phyloP scores from a whole-genome alignment of 2,329 filamentous ascomycete species.

The Colletotrichum cordylinicola region DNA sequence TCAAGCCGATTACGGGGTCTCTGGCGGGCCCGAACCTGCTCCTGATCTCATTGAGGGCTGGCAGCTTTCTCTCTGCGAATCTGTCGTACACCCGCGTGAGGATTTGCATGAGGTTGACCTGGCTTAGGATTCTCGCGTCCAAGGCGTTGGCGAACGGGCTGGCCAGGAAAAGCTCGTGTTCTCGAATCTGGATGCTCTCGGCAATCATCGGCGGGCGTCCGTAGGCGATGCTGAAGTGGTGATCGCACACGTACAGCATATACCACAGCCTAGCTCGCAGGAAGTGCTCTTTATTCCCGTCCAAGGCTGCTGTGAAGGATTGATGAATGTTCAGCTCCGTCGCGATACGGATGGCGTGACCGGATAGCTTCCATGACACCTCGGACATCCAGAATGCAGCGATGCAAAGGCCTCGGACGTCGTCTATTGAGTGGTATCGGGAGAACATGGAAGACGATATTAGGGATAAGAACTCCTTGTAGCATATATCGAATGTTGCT shows the following conservation, averaged over 20 bases:
- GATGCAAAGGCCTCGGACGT: slow-evolving; percentile 64
- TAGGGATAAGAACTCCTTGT: slow-evolving; percentile 61
- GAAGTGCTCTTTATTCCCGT: slow-evolving; percentile 53
- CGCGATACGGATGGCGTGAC: slow-evolving; percentile 62
- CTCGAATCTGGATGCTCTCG: slow-evolving; percentile 25
- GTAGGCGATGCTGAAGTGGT: slow-evolving; percentile 37
- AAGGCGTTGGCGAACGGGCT: slow-evolving; percentile 25
- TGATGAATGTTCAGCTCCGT: slow-evolving; percentile 62
- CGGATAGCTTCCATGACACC: slow-evolving; percentile 65
- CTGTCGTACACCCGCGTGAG: slow-evolving; percentile 26
- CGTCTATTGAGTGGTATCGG: slow-evolving; percentile 61
- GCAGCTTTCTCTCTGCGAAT: slow-evolving; percentile 16
- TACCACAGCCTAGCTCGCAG: slow-evolving; percentile 66
- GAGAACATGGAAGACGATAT: slow-evolving; percentile 64
- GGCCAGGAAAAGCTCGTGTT: slow-evolving; percentile 30
- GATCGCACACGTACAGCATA: slow-evolving; percentile 37
- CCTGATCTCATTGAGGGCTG: background rate
- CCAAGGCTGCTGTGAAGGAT: slow-evolving; percentile 53
- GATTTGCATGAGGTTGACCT: slow-evolving; percentile 26
- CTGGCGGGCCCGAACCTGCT: background rate
- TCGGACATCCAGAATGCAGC: slow-evolving; percentile 70
- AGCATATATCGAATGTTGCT: slow-evolving; percentile 57
- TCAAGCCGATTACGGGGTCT: background rate
- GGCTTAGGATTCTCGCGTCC: slow-evolving; percentile 25
- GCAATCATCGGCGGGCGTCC: slow-evolving; percentile 34